Evolutionary conservation across 768 basidiomycete genomes (phyloP).

Genomic region (Leccinum truebloodii): DNA sequence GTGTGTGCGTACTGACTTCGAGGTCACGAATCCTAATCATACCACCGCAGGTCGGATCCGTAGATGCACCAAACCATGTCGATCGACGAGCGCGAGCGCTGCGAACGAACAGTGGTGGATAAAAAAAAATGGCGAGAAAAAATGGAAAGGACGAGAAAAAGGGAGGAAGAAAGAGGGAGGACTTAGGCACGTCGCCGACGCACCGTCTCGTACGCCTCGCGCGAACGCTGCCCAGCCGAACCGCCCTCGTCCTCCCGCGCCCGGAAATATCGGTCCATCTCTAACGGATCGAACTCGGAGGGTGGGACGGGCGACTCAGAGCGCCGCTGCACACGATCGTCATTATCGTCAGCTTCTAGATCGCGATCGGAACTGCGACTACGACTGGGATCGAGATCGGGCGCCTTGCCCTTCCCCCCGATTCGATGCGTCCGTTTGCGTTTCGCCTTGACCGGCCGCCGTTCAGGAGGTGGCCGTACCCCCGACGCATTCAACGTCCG

Average conservation of each 20-base stretch:
- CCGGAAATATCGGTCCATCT: constrained; percentile 77
- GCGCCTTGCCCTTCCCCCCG: constrained; percentile 33
- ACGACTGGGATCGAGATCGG: background rate
- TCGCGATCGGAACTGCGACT: background rate
- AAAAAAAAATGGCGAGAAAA: background rate
- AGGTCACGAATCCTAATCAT: background rate
- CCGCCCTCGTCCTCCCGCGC: constrained; percentile 14
- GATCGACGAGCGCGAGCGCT: background rate
- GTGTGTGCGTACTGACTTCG: background rate
- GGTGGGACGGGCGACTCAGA: constrained; percentile 34
- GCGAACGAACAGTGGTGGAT: background rate
- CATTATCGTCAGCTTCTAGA: constrained; percentile 1
- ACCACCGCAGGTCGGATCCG: background rate
- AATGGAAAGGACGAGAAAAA: background rate
- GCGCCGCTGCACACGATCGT: constrained; percentile 24
- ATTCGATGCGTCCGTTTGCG: constrained; percentile 74
- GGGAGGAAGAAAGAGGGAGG: background rate
- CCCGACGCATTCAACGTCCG: constrained; percentile 41
- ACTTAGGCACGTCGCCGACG: background rate
- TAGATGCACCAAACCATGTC: background rate
- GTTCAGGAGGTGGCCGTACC: constrained; percentile 39
- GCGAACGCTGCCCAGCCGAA: background rate
- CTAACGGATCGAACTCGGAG: constrained; percentile 66
- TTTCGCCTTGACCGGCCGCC: constrained; percentile 66
- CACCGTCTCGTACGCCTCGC: background rate